Percentiles rank a stretch among this genome's conserved stretches.
phyloP scores from a whole-genome alignment of 2,329 filamentous ascomycete species.

The Mycosphaerella arachidis region DNA sequence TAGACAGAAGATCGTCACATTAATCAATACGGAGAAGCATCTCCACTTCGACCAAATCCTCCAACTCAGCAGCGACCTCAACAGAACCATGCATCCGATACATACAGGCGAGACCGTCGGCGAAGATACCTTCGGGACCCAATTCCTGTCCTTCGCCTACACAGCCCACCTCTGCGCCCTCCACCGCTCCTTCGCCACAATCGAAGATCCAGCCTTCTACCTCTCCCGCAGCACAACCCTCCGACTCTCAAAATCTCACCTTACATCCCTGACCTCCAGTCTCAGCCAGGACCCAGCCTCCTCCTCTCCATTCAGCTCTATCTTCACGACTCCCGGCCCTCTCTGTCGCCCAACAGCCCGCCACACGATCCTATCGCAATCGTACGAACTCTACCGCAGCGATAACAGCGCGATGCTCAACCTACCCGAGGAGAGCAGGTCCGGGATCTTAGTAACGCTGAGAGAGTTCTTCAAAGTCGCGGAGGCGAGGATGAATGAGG shows the following conservation, averaged over 20 bases:
- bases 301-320: conserved; percentile 4
- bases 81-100: conserved; percentile 10
- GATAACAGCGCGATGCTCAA: conserved; percentile 5
- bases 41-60: conserved; percentile 12
- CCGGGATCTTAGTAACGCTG: neutral
- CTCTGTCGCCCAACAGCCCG: conserved; percentile 12
- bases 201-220: conserved; percentile 11
- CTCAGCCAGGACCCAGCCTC: neutral
- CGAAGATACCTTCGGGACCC: conserved; percentile 6
- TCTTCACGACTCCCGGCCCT: conserved; percentile 4
- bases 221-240: conserved; percentile 10
- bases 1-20: conserved; percentile 12
- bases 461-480: neutral
- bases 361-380: conserved; percentile 9
- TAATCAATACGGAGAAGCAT: conserved; percentile 6
- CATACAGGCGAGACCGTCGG: neutral
- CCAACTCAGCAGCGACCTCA: conserved; percentile 11
- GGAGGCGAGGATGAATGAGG: conserved; percentile 2
- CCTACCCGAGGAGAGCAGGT: conserved; percentile 5
- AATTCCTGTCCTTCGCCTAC: conserved; percentile 14
- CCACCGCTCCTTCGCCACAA: conserved; percentile 10
- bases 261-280: conserved; percentile 6
- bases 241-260: conserved; percentile 7
- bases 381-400: conserved; percentile 9
- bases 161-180: conserved; percentile 7